Base-by-base conservation (phyloP, 306 rosid genomes). In the Styphnolobium japonicum region DNA sequence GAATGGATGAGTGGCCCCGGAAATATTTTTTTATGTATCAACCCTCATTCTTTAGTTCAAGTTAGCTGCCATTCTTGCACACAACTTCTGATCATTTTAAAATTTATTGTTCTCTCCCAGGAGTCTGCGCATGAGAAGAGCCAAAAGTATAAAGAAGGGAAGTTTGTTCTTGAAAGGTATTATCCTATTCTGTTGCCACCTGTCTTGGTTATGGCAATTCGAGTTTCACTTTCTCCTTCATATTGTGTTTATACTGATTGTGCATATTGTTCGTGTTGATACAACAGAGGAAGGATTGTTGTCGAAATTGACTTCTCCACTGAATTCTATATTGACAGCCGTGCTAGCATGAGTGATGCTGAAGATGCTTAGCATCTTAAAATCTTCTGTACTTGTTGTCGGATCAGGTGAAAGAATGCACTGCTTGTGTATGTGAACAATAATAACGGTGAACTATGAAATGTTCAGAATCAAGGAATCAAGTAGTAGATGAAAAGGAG, bases 81-180 rank as follows among this genome's bases (percentile, higher is more conserved):
- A 23, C 31, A 71, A 52, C 6, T 23, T 49, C 16, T 64, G 65
- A 76, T 53, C 71, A 16, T 56, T 39, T 10, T n/a, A 37, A 5
- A 7, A 31, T 37, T 49, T 68, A 22, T 70, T 66, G 10, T 71
- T 77, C 19, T 71, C 45, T 68, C 27, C 51, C 83, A 92, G 98
- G 98, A 90, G 67, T 80, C 85, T 80, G 97, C 94, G 6, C 98
- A 88, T 10, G 98, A 92, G 85, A 90, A 79, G 85, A 81, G 85
- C 84, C 98, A 94, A 73, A 89, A 94, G 83, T 92, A 92, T 73
- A 94, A 94, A 83, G 97, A 94, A 81, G 98, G 97, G 60, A 94
- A 88, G 89, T 92, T 85, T 83, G 93, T 94, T 57, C 98, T 94
- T 73, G 98, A 94, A 86, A 94, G 97, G 98, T 94, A 88, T 63